phyloP scores from a whole-genome alignment of 2,329 filamentous ascomycete genomes.

The Trichoderma sp. region DNA sequence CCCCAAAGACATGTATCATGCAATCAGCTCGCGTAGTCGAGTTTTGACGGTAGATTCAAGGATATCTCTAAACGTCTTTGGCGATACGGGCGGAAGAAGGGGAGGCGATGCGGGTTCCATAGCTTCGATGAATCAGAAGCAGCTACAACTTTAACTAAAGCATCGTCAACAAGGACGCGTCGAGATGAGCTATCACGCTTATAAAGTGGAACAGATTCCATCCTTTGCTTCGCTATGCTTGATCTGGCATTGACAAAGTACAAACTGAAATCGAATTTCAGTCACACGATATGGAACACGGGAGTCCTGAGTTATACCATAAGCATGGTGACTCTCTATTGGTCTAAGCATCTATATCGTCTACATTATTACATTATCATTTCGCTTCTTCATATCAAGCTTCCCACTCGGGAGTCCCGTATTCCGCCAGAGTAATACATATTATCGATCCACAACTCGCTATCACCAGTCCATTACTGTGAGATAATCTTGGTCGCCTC shows the following conservation, averaged over 20 bases:
- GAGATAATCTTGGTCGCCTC: constrained; percentile 15
- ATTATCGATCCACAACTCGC: neutral
- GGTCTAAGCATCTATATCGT: neutral
- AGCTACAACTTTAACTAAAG: neutral
- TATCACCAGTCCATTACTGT: neutral
- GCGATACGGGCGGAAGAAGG: neutral
- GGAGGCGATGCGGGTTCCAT: neutral
- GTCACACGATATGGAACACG: neutral
- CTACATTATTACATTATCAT: neutral
- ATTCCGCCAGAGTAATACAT: neutral
- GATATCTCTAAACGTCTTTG: neutral
- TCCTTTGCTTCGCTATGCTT: neutral
- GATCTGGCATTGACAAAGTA: neutral
- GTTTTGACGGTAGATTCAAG: neutral
- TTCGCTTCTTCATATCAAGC: neutral
- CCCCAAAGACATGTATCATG: neutral
- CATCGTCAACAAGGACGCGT: neutral
- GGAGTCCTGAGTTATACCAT: neutral
- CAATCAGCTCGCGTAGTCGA: neutral
- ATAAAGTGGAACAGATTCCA: neutral
- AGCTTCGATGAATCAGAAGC: neutral
- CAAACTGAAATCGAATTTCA: neutral
- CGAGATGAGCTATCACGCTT: neutral
- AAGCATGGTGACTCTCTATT: neutral
- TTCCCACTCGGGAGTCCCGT: neutral